Evolutionary conservation across 257 asterid species (phyloP).

Genomic region (Solanum virginianum): DNA sequence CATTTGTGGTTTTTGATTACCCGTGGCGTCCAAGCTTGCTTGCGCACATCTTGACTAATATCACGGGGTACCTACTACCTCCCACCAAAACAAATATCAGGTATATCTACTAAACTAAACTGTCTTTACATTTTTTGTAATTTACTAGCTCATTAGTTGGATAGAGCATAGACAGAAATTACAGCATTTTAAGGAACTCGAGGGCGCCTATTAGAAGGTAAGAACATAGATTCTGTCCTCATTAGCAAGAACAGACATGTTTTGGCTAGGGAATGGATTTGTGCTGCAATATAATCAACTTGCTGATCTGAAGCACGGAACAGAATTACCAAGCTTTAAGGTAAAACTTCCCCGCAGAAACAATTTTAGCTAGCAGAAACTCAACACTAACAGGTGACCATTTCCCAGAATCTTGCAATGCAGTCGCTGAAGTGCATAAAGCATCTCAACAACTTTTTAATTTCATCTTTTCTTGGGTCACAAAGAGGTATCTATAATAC

Average conservation of each 20-base stretch:
- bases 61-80: background rate
- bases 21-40: background rate
- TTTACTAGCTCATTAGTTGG: background rate
- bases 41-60: background rate
- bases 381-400: background rate
- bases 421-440: background rate
- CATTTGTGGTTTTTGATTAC: background rate
- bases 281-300: background rate
- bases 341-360: background rate
- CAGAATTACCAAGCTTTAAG: background rate
- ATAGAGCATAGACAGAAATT: background rate
- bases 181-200: background rate
- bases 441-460: background rate
- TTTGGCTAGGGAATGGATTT: background rate
- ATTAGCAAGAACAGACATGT: background rate
- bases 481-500: too few species aligned
- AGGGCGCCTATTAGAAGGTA: background rate
- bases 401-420: background rate
- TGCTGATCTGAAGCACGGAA: background rate
- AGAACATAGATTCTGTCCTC: background rate
- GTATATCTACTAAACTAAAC: background rate
- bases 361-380: background rate
- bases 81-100: background rate
- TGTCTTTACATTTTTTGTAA: background rate
- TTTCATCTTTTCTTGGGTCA: background rate